phyloP scores from a whole-genome alignment of 2,329 filamentous ascomycete species.

The Shiraia bambusicola region DNA sequence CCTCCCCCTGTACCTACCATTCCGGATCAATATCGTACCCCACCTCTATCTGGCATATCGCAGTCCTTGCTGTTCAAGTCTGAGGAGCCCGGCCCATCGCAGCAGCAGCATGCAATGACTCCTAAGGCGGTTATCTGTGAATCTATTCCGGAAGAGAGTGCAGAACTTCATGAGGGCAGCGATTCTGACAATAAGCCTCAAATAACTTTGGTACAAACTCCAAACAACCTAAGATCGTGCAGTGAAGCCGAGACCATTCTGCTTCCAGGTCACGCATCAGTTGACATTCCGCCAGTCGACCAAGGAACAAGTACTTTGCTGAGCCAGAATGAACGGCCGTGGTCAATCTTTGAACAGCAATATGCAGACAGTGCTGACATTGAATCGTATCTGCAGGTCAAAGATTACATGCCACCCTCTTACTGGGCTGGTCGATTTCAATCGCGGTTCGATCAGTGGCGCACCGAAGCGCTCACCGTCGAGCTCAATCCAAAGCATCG shows the following conservation, averaged over 20 bases:
- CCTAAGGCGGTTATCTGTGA: slow-evolving; percentile 6
- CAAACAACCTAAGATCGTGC: too few species aligned
- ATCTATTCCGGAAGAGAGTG: slow-evolving; percentile 9
- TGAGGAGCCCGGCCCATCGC: background rate
- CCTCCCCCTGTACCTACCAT: slow-evolving; percentile 30
- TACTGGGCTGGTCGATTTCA: slow-evolving; percentile 43
- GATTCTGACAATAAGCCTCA: too few species aligned
- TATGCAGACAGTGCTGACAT: slow-evolving; percentile 22
- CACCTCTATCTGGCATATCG: slow-evolving; percentile 17
- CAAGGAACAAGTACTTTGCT: background rate
- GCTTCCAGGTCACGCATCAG: background rate
- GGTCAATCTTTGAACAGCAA: slow-evolving; percentile 8
- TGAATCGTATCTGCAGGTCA: slow-evolving; percentile 25
- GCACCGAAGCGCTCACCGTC: slow-evolving; percentile 31
- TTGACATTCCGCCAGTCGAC: background rate
- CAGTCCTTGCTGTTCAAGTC: slow-evolving; percentile 2
- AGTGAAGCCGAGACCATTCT: too few species aligned
- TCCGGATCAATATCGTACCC: slow-evolving; percentile 21
- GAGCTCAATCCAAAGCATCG: slow-evolving; percentile 16
- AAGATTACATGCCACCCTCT: slow-evolving; percentile 35
- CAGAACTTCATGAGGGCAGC: background rate
- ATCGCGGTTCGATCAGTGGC: slow-evolving; percentile 38
- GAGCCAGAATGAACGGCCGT: slow-evolving; percentile 3
- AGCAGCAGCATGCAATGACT: background rate
- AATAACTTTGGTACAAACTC: too few species aligned